A percentile compares a stretch with the other conserved stretches of the same genome.
phyloP scores from a whole-genome alignment of 306 rosid species.

The Lathyrus aphaca region DNA sequence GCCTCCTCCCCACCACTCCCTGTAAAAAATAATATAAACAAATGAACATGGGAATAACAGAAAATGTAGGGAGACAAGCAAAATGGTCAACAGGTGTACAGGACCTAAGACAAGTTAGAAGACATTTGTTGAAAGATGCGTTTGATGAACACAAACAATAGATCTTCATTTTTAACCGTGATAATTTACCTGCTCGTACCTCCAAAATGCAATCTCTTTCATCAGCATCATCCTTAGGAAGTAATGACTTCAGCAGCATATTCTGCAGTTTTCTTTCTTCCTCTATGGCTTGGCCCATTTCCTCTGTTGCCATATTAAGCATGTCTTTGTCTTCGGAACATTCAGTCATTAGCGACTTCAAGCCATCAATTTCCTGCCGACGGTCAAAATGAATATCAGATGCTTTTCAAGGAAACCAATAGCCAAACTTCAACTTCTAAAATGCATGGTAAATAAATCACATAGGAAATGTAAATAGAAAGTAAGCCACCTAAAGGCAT shows the following conservation, averaged over 20 bases:
- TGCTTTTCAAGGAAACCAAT: background rate
- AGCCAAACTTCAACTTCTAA: background rate
- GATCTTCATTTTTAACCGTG: conserved; percentile 33
- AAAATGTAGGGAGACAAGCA: conserved; percentile 12
- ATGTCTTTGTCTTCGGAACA: conserved; percentile 82
- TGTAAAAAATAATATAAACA: conserved; percentile 38
- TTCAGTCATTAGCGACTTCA: conserved; percentile 69
- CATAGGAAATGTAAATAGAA: conserved; percentile 5
- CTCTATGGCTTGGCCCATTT: conserved; percentile 59
- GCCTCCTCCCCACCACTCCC: conserved; percentile 98
- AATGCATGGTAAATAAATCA: conserved; percentile 28
- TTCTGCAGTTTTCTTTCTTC: conserved; percentile 67
- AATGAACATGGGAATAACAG: background rate
- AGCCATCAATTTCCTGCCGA: conserved; percentile 70
- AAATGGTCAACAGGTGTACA: conserved; percentile 26
- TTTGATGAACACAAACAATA: conserved; percentile 19
- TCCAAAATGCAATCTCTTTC: conserved; percentile 94
- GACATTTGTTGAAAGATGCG: conserved; percentile 6
- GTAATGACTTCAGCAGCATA: conserved; percentile 69
- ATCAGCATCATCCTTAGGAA: conserved; percentile 94
- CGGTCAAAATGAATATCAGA: conserved; percentile 23
- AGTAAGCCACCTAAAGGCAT: background rate
- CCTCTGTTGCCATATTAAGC: conserved; percentile 78
- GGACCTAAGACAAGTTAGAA: conserved; percentile 24
- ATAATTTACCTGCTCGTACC: conserved; percentile 86